Percentiles rank a stretch among this genome's conserved stretches.
Evolutionary conservation across 2,329 filamentous ascomycete genomes (phyloP).

Genomic region (Cladosporium colombiae): DNA sequence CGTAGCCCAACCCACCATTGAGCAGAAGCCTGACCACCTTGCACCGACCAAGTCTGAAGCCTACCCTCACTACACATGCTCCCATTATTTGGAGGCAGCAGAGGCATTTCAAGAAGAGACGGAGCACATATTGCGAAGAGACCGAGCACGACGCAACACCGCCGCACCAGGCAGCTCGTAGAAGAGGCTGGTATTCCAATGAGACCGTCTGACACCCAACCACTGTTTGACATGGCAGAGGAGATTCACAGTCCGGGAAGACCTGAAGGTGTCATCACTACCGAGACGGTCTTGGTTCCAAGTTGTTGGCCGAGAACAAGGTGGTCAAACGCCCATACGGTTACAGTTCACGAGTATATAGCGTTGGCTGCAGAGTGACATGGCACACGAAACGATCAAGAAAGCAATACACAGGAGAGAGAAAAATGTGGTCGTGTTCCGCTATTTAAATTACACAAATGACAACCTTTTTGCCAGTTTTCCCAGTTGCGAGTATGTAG

Average conservation of each 20-base stretch:
- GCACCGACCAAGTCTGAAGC: background rate
- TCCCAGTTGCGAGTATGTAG: background rate
- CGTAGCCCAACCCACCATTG: background rate
- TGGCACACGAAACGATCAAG: background rate
- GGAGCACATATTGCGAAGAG: background rate
- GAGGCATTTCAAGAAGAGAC: background rate
- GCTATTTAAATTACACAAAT: conserved; percentile 19
- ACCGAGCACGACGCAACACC: background rate
- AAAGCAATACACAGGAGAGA: background rate
- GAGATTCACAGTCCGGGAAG: background rate
- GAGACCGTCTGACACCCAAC: background rate
- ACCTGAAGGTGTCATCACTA: background rate
- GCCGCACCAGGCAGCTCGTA: background rate
- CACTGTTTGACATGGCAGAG: background rate
- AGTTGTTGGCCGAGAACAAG: background rate
- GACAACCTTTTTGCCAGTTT: conserved; percentile 14
- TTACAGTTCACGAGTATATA: background rate
- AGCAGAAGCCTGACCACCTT: background rate
- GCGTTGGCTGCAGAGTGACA: background rate
- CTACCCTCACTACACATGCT: background rate
- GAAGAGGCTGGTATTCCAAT: background rate
- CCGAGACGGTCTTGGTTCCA: background rate
- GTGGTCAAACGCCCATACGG: too few species aligned
- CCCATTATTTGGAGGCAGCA: background rate
- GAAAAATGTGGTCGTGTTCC: conserved; percentile 11